Percentiles rank a stretch among this genome's conserved stretches.
Conservation (phyloP, 129 eudicot species). For the Rutidosis leptorrhynchoides region DNA sequence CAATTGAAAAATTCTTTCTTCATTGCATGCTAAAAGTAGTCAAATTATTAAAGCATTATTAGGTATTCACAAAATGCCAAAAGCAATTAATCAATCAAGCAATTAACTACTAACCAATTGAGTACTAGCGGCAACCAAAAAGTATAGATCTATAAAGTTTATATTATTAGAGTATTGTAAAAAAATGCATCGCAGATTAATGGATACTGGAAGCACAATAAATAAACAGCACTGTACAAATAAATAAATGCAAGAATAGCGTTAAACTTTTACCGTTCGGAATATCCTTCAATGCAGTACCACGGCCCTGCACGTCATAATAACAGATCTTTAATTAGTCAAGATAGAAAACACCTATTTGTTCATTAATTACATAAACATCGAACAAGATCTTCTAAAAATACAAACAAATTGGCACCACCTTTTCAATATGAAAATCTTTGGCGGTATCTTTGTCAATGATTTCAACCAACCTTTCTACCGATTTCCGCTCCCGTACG, state of each 20-base stretch:
- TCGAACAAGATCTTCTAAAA: conserved; percentile 11
- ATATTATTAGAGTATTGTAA: background rate
- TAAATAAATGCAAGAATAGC: background rate
- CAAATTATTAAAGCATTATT: too few species aligned
- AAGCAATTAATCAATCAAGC: too few species aligned
- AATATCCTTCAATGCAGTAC: conserved; percentile 85
- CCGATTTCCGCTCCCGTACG: conserved; percentile 83
- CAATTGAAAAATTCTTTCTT: too few species aligned
- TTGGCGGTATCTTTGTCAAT: conserved; percentile 60
- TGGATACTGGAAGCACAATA: background rate
- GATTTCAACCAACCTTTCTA: conserved; percentile 80
- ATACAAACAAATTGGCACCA: conserved; percentile 17
- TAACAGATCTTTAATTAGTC: conserved; percentile 18
- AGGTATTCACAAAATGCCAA: too few species aligned
- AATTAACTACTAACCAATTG: too few species aligned
- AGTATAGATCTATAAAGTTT: too few species aligned
- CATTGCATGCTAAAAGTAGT: too few species aligned
- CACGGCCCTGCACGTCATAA: conserved; percentile 79
- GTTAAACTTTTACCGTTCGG: conserved; percentile 43
- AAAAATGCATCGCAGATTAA: conserved; percentile 8
- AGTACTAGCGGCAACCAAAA: too few species aligned
- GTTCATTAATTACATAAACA: conserved; percentile 7
- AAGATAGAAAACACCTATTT: conserved; percentile 3
- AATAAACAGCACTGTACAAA: background rate
- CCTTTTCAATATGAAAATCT: conserved; percentile 87